Percentiles rank a stretch among this genome's conserved stretches.
phyloP scores from a whole-genome alignment of 176 grass and related monocot species.

The Aegilops sharonensis region DNA sequence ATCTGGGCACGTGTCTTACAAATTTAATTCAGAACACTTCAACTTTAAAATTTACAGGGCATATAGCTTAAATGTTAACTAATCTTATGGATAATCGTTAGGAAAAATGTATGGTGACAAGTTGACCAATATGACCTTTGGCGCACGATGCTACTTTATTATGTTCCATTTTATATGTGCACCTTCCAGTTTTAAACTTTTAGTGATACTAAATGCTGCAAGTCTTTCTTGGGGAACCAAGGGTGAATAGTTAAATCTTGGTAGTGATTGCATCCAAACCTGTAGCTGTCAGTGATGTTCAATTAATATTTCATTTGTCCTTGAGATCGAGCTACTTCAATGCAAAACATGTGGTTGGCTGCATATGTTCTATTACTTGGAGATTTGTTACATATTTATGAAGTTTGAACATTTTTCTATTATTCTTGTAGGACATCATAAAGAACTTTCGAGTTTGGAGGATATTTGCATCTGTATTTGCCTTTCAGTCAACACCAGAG shows the following conservation, averaged over 20 bases:
- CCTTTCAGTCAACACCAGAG: conserved; percentile 86
- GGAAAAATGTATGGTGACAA: not conserved
- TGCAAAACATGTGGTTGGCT: not conserved
- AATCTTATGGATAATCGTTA: not conserved
- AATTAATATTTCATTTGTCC: not conserved
- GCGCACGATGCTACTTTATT: conserved; percentile 1
- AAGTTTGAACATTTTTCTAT: conserved; percentile 14
- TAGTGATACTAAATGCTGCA: conserved; percentile 3
- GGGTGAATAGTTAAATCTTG: not conserved
- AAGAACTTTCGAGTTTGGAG: conserved; percentile 74
- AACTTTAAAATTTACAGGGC: not conserved
- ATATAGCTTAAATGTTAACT: not conserved
- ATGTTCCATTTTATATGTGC: not conserved
- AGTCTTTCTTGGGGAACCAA: not conserved
- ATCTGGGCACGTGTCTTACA: not conserved
- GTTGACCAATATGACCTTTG: conserved; percentile 1
- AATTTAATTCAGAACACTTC: not conserved
- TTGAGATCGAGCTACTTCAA: conserved; percentile 3
- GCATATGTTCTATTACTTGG: conserved; percentile 14
- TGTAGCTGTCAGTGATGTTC: not conserved
- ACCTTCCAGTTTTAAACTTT: not conserved
- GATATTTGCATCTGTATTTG: conserved; percentile 66
- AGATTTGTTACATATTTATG: not conserved
- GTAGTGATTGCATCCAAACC: not conserved
- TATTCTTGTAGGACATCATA: conserved; percentile 65